These are phyloP conservation scores for Trichophyton mentagrophytes DNA, from an alignment of 2,329 filamentous ascomycete species.

Conservation along the genomic window DNA sequence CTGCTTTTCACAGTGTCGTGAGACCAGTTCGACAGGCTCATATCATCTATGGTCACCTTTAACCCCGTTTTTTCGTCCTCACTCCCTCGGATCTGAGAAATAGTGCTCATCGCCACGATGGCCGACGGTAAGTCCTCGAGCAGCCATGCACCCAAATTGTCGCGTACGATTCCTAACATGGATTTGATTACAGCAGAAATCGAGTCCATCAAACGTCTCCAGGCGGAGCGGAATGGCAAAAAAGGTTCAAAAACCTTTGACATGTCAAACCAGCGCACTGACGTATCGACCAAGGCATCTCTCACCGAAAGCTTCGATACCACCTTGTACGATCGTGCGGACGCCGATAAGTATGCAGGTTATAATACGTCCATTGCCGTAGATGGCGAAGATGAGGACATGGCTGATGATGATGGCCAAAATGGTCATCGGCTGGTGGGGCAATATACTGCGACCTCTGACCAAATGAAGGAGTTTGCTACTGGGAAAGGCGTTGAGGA, in stretches of 20 bases:
- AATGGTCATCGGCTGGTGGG: constrained; percentile 70
- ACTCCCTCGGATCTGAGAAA: not conserved
- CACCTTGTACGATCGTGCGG: constrained; percentile 69
- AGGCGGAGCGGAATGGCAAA: constrained; percentile 82
- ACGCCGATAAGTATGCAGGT: constrained; percentile 68
- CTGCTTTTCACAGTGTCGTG: not conserved
- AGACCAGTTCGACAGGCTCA: not conserved
- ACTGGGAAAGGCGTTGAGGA: constrained; percentile 76
- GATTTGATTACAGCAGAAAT: constrained; percentile 52
- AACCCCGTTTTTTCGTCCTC: not conserved
- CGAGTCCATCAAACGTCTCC: constrained; percentile 72
- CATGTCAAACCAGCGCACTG: constrained; percentile 64
- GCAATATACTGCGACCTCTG: constrained; percentile 86
- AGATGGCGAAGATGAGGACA: constrained; percentile 64
- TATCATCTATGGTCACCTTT: not conserved
- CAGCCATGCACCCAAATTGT: not conserved
- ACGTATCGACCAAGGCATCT: constrained; percentile 78
- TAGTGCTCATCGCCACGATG: constrained; percentile 20
- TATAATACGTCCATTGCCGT: constrained; percentile 84
- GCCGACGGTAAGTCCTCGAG: constrained; percentile 29
- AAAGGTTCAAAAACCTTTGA: constrained; percentile 74
- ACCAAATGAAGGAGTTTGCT: constrained; percentile 90
- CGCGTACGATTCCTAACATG: not conserved
- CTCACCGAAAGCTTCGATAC: constrained; percentile 78
- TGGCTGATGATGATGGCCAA: constrained; percentile 65